Percentiles rank a stretch among this genome's conserved stretches.
phyloP scores from a whole-genome alignment of 2,329 filamentous ascomycete genomes.

The Rhynchosporium agropyri region DNA sequence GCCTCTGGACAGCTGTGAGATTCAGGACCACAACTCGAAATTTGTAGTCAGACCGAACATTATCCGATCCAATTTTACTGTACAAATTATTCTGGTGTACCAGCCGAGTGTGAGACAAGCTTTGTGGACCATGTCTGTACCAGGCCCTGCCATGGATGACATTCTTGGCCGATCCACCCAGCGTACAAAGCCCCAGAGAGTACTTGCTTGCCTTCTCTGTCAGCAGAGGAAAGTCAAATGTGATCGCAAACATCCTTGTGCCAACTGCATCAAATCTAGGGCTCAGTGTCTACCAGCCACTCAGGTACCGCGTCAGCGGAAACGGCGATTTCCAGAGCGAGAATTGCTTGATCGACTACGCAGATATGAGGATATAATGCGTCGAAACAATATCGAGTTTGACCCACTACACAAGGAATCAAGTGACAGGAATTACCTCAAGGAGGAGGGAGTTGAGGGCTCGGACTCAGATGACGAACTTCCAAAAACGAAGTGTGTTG shows the following conservation, averaged over 20 bases:
- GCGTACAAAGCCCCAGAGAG: constrained; percentile 31
- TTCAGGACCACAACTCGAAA: background rate
- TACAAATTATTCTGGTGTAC: background rate
- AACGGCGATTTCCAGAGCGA: constrained; percentile 43
- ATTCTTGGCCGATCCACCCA: constrained; percentile 16
- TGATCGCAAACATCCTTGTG: constrained; percentile 72
- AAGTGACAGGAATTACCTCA: constrained; percentile 26
- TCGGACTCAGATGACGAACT: constrained; percentile 39
- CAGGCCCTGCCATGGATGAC: background rate
- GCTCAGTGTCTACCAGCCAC: constrained; percentile 61
- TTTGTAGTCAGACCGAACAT: background rate
- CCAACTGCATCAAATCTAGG: constrained; percentile 65
- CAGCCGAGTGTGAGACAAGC: constrained; percentile 1
- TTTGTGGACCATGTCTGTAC: constrained; percentile 7
- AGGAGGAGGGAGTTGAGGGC: background rate
- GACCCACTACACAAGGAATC: constrained; percentile 38
- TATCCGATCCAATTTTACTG: background rate
- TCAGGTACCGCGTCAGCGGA: constrained; percentile 58
- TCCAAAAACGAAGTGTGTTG: constrained; percentile 26
- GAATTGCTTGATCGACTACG: constrained; percentile 39
- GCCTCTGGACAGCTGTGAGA: background rate
- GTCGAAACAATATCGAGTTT: constrained; percentile 37
- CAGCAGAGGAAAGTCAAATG: constrained; percentile 78
- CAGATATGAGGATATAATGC: constrained; percentile 40
- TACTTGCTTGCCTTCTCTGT: constrained; percentile 66